A percentile compares a stretch with the other conserved stretches of the same genome.
These are phyloP conservation scores for Silene coronaria DNA, from an alignment of 179 eudicot species.

Conservation along the genomic window DNA sequence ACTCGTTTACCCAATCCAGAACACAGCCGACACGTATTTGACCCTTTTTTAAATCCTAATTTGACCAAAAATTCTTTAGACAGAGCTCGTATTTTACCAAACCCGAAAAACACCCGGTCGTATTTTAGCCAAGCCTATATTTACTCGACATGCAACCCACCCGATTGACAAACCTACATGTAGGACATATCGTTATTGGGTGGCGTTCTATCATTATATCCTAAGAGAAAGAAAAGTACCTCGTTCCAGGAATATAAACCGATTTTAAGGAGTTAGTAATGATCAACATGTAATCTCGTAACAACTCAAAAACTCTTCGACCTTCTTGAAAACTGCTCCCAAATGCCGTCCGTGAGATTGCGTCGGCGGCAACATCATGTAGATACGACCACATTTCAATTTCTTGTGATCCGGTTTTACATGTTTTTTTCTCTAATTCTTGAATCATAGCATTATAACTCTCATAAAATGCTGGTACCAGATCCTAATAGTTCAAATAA, in stretches of 20 bases:
- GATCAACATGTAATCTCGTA: slow-evolving; percentile 19
- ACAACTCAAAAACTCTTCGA: slow-evolving; percentile 23
- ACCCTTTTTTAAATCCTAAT: too few relatives aligned
- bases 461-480: slow-evolving; percentile 27
- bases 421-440: slow-evolving; percentile 19
- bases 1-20: too few relatives aligned
- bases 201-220: too few relatives aligned
- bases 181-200: too few relatives aligned
- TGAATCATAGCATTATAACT: slow-evolving; percentile 22
- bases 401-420: slow-evolving; percentile 17
- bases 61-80: too few relatives aligned
- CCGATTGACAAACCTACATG: too few relatives aligned
- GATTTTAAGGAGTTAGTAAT: slow-evolving; percentile 10
- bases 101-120: too few relatives aligned
- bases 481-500: slow-evolving; percentile 5
- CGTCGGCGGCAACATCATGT: slow-evolving; percentile 27
- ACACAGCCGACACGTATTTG: too few relatives aligned
- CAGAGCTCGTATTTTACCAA: too few relatives aligned
- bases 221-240: too few relatives aligned
- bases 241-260: slow-evolving; percentile 29
- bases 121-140: too few relatives aligned
- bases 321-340: slow-evolving; percentile 31
- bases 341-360: slow-evolving; percentile 35
- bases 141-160: too few relatives aligned
- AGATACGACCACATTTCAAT: slow-evolving; percentile 28